Percentiles rank a stretch among this genome's conserved stretches.
Conservation (phyloP, 129 eudicot species). For the Arctium minus region DNA sequence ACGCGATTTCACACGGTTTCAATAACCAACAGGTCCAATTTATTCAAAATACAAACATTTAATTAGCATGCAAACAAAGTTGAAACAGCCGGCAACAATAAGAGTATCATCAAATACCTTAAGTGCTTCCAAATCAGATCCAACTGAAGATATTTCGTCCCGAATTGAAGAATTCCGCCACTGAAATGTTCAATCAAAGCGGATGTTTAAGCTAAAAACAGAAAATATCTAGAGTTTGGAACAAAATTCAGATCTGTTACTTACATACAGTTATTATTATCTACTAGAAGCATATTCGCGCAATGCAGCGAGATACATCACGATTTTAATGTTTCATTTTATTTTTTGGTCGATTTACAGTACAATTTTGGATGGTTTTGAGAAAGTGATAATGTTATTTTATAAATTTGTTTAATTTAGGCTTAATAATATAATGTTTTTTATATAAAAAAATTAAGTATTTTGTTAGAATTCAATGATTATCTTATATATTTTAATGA, state of each 20-base stretch:
- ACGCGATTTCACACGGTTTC: conserved; percentile 11
- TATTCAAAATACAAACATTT: conserved; percentile 10
- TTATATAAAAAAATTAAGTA: no score
- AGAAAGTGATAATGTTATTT: no score
- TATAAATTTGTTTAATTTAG: no score
- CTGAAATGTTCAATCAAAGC: conserved; percentile 30
- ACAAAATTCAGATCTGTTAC: not conserved
- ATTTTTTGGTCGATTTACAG: no score
- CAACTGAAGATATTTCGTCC: conserved; percentile 48
- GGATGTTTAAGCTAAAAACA: not conserved
- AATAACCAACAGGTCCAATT: not conserved
- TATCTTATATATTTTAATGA: no score
- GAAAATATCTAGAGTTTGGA: not conserved
- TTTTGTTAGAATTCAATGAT: no score
- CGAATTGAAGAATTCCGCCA: conserved; percentile 52
- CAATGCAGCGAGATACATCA: no score
- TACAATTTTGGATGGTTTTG: no score
- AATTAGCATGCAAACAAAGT: conserved; percentile 14
- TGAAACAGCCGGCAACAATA: conserved; percentile 3
- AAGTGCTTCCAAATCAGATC: conserved; percentile 52
- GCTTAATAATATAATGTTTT: no score
- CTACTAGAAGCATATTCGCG: not conserved
- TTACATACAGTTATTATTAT: not conserved
- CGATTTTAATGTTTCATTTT: no score
- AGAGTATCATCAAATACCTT: conserved; percentile 39